These are phyloP conservation scores for Larix sibirica DNA, from an alignment of 83 land plant species.

Conservation along the genomic window DNA sequence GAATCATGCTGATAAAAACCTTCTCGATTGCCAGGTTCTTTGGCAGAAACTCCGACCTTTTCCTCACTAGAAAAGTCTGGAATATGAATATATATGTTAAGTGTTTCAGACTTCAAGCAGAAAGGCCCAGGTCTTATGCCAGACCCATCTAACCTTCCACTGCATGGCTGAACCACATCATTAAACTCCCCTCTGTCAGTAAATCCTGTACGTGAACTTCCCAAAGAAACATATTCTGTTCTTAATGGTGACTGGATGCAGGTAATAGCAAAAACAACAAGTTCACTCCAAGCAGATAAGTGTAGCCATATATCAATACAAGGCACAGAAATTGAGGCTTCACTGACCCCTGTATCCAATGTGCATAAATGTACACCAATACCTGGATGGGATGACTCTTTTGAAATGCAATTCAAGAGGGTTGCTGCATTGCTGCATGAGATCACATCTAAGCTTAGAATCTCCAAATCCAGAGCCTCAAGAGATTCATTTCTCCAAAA, in stretches of 20 bases:
- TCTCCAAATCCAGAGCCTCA: not conserved
- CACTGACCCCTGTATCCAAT: not conserved
- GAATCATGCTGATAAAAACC: not conserved
- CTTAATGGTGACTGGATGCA: not conserved
- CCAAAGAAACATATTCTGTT: not conserved
- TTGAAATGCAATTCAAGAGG: not conserved
- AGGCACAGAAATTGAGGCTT: not conserved
- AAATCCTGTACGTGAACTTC: not conserved
- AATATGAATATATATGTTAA: slow-evolving; percentile 7
- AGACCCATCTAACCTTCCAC: not conserved
- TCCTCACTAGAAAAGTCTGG: not conserved
- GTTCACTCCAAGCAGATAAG: slow-evolving; percentile 11
- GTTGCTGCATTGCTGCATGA: not conserved
- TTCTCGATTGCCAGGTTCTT: not conserved
- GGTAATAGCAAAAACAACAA: not conserved
- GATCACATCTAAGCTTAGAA: not conserved
- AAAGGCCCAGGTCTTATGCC: not conserved
- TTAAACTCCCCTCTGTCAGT: not conserved
- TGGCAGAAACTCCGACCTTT: not conserved
- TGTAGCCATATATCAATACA: slow-evolving; percentile 4
- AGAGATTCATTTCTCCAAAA: not conserved
- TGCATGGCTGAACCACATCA: not conserved
- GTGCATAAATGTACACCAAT: not conserved
- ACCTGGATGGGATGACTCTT: not conserved
- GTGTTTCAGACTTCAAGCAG: not conserved